Conservation (phyloP, 768 basidiomycete genomes). For the Fibroporia radiculosa region DNA sequence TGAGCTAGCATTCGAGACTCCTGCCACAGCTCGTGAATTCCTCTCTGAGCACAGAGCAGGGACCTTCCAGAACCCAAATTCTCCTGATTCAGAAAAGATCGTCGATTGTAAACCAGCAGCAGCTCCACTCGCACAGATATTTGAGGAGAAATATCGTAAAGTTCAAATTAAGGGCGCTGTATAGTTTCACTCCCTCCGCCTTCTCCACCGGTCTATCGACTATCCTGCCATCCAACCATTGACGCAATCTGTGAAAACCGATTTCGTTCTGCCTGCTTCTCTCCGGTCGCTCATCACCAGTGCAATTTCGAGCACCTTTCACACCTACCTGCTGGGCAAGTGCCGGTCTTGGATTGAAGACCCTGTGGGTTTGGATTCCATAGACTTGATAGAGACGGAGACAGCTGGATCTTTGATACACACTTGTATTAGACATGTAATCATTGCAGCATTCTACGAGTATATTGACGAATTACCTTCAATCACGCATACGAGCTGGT, state of each 20-base stretch:
- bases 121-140: constrained; percentile 48
- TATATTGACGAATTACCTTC: too few relatives aligned
- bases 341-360: too few relatives aligned
- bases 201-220: neutral
- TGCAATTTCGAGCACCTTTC: neutral
- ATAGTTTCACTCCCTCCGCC: constrained; percentile 24
- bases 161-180: constrained; percentile 92
- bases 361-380: too few relatives aligned
- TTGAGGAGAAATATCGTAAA: constrained; percentile 78
- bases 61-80: constrained; percentile 56
- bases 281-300: neutral
- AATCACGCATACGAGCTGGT: constrained; percentile 90
- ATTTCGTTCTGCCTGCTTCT: too few relatives aligned
- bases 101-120: constrained; percentile 67
- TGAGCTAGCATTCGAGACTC: constrained; percentile 78
- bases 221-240: too few relatives aligned
- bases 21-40: constrained; percentile 59
- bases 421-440: too few relatives aligned
- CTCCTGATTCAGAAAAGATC: constrained; percentile 52
- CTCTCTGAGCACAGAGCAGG: constrained; percentile 61
- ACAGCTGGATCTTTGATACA: too few relatives aligned
- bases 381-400: too few relatives aligned
- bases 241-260: too few relatives aligned
- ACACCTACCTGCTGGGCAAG: neutral
- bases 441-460: too few relatives aligned